Evolutionary conservation across 2,329 filamentous ascomycete species (phyloP), one percentile per base, ranked within the genome.

Genomic region (Penicillium verrucosum): DNA sequence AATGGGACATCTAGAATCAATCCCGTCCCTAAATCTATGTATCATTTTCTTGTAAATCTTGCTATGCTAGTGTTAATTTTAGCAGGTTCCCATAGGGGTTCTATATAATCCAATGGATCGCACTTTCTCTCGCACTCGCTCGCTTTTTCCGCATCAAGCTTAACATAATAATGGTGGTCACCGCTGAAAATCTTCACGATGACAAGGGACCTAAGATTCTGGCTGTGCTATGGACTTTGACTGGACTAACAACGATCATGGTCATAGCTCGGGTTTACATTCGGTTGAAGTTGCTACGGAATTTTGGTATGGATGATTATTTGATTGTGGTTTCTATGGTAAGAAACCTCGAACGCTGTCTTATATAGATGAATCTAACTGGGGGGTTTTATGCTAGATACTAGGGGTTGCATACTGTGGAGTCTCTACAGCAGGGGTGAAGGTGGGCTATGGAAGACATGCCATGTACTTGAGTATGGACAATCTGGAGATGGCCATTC

Each of bases 371-470:
- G 18, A 23, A 32, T 18, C 50, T 53, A 30, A 53, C 10, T 6
- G 9, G n/a, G 14, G 4, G 4, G 5, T 23, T 45, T 49, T 40
- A 44, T 34, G 30, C 8, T 30, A 76, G 76, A 43, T 73, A 5
- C 65, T 71, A 34, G 68, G 70, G 5, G 68, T 75, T 61, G 51
- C 65, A 40, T 75, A 73, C 23, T 69, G 75, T 1, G 70, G 56
- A 8, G 56, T 78, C 12, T 70, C 71, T 2, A 69, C 70, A 9
- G 63, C 67, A 7, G 73, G 74, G 10, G 71, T 80, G 9, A 40
- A 49, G 0, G 59, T 68, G 18, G 78, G 78, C 5, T 77, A 73
- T 51, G 78, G 78, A 1, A 68, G 69, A 45, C 77, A 80, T 60
- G 67, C 73, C 29, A 60, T 57, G 14, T 64, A 69, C 0, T 63